Conservation (phyloP, 139 green algal genomes). For the Asterochloris erici region DNA sequence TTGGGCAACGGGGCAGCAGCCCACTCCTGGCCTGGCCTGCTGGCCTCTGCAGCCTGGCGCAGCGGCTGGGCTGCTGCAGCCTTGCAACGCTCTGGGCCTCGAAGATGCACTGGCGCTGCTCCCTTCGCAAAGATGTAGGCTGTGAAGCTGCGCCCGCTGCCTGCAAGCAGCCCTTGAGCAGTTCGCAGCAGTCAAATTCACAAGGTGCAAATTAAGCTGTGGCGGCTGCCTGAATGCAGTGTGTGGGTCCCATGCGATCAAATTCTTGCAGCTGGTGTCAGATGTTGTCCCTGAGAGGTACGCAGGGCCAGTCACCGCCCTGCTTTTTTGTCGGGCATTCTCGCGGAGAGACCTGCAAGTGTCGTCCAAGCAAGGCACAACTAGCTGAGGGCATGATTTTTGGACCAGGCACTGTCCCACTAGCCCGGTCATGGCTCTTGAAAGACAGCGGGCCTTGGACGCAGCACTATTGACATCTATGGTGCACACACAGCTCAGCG, state of each 20-base stretch:
- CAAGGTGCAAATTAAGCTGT: too few relatives aligned
- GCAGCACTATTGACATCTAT: not conserved
- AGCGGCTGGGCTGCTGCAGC: too few relatives aligned
- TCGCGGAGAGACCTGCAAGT: not conserved
- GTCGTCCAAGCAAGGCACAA: not conserved
- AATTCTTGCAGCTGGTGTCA: too few relatives aligned
- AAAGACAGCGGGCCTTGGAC: not conserved
- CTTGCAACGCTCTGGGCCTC: too few relatives aligned
- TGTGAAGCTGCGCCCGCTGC: conserved; percentile 75
- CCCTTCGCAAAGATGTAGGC: conserved; percentile 71
- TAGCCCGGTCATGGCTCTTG: not conserved
- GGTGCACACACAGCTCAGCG: not conserved
- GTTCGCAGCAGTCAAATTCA: too few relatives aligned
- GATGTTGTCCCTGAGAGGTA: not conserved
- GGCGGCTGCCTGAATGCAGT: conserved; percentile 2
- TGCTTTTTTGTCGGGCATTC: not conserved
- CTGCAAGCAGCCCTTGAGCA: conserved; percentile 31
- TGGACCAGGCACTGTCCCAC: not conserved
- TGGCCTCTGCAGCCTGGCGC: too few relatives aligned
- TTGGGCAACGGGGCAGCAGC: too few relatives aligned
- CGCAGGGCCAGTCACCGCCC: not conserved
- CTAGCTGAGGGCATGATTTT: not conserved
- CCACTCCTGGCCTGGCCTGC: too few relatives aligned
- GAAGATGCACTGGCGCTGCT: too few relatives aligned
- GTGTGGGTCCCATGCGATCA: too few relatives aligned